Percentiles rank a stretch among this genome's conserved stretches.
Conservation (phyloP, 257 asterid genomes). For the Schizonepeta tenuifolia region DNA sequence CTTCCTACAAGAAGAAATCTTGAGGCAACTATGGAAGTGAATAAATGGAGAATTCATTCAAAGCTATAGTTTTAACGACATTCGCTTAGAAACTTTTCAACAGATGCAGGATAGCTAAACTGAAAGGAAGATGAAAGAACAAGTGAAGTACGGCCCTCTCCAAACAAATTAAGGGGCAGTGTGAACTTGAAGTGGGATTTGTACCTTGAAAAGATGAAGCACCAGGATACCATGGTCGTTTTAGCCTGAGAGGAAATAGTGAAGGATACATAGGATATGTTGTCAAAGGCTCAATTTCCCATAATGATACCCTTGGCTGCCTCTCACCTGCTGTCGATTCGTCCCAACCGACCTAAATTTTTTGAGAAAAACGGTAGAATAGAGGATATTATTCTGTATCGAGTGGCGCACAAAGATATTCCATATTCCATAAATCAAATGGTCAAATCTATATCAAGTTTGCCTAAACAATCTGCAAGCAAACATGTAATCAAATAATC, state of each 20-base stretch:
- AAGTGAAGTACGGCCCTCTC: neutral
- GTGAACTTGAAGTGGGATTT: constrained; percentile 26
- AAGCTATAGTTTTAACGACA: neutral
- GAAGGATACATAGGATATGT: constrained; percentile 98
- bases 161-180: neutral
- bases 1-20: neutral
- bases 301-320: constrained; percentile 92
- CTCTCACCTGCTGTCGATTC: constrained; percentile 98
- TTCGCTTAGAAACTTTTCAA: neutral
- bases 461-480: neutral
- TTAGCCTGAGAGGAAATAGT: constrained; percentile 81
- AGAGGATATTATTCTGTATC: neutral
- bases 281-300: constrained; percentile 98
- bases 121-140: neutral
- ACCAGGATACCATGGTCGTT: constrained; percentile 97
- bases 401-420: neutral
- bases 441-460: neutral
- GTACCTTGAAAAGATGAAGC: constrained; percentile 91
- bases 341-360: constrained; percentile 93
- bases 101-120: neutral
- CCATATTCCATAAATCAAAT: neutral
- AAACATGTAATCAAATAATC: neutral
- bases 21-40: neutral
- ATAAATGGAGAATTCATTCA: neutral
- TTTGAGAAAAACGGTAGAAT: neutral